phyloP scores from a whole-genome alignment of 257 asterid genomes.

The Jacaranda mimosifolia region DNA sequence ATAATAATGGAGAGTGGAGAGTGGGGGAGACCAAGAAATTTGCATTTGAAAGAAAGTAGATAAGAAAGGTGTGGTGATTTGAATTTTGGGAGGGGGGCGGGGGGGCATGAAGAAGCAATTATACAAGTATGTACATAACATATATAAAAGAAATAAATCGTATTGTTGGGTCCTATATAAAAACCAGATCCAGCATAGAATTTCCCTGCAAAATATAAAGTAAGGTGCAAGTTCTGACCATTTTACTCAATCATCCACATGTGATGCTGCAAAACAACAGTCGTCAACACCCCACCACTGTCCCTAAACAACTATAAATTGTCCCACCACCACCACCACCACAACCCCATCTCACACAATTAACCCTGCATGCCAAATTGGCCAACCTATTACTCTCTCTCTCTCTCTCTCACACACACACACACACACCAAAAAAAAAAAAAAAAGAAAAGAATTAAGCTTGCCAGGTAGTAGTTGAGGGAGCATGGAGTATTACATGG shows the following conservation, averaged over 20 bases:
- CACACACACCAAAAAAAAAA: conserved; percentile 23
- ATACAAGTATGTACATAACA: not conserved
- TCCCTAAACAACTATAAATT: conserved; percentile 56
- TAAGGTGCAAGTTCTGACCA: conserved; percentile 56
- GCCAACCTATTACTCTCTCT: too few species aligned
- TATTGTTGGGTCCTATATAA: conserved; percentile 43
- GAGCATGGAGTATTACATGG: conserved; percentile 77
- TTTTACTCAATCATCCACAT: conserved; percentile 67
- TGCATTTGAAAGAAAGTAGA: not conserved
- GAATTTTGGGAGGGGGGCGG: too few species aligned
- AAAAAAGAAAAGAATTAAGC: not conserved
- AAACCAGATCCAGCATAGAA: conserved; percentile 49
- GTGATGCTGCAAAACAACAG: conserved; percentile 65
- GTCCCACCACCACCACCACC: too few species aligned
- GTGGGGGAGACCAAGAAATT: not conserved
- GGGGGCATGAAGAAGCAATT: not conserved
- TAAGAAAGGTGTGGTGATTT: not conserved
- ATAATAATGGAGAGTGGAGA: too few species aligned
- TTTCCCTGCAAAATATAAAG: conserved; percentile 50
- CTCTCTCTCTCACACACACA: too few species aligned
- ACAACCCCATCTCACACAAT: too few species aligned
- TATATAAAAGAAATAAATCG: conserved; percentile 13
- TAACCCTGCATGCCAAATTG: too few species aligned
- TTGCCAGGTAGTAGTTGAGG: not conserved
- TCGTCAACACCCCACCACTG: conserved; percentile 51